Conservation (phyloP, 495 filamentous ascomycete genomes). For the Aspergillus biplanus region DNA sequence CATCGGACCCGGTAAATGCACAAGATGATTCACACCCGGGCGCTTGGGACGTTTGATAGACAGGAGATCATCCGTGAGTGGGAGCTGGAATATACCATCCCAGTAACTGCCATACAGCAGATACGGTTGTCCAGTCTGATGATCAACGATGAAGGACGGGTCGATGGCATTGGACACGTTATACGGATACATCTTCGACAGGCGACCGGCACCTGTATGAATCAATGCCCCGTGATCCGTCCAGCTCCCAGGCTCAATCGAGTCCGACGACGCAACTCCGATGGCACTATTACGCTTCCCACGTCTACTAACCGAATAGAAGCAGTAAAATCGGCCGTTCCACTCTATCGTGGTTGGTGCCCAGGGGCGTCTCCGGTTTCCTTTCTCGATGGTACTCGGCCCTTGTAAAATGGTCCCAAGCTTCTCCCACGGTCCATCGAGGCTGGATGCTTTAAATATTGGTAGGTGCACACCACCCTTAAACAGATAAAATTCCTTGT, state of each 20-base stretch:
- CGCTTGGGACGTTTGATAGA: conserved; percentile 35
- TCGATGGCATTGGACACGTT: conserved; percentile 75
- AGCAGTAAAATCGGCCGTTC: conserved; percentile 67
- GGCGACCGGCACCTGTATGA: conserved; percentile 35
- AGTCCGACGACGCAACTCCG: conserved; percentile 67
- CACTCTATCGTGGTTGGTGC: conserved; percentile 66
- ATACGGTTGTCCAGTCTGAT: conserved; percentile 48
- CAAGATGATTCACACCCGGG: conserved; percentile 55
- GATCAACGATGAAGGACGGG: conserved; percentile 58
- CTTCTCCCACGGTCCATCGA: conserved; percentile 46
- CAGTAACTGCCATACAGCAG: conserved; percentile 75
- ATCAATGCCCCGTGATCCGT: conserved; percentile 52
- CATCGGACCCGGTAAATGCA: conserved; percentile 31
- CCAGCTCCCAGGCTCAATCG: conserved; percentile 61
- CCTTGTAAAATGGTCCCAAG: conserved; percentile 44
- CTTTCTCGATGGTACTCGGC: conserved; percentile 42
- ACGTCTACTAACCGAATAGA: conserved; percentile 68
- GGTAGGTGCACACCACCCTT: conserved; percentile 37
- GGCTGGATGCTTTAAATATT: conserved; percentile 36
- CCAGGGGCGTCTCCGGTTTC: conserved; percentile 46
- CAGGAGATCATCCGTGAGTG: conserved; percentile 52
- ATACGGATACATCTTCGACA: conserved; percentile 53
- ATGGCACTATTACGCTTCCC: conserved; percentile 69
- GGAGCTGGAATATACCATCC: conserved; percentile 69
- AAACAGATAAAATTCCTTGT: conserved; percentile 45